Conservation (phyloP, 108 stramenopile genomes). For the Nannochloropsis salina region DNA sequence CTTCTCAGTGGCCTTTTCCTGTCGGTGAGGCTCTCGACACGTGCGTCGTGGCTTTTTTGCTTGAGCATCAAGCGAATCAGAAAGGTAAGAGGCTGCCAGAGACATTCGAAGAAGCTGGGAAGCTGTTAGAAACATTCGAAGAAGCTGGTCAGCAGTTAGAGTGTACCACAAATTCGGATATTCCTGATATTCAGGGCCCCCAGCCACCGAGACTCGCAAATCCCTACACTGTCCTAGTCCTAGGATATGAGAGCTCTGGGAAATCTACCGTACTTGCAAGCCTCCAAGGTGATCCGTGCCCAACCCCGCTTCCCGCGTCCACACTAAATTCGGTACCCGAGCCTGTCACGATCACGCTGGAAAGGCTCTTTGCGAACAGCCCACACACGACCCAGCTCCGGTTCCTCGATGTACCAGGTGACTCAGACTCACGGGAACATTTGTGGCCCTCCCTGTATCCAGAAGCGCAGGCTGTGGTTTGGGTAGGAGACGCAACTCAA, state of each 20-base stretch:
- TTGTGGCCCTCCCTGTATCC: neutral
- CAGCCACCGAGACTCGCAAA: neutral
- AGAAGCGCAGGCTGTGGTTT: neutral
- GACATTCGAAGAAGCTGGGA: neutral
- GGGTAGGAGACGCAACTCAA: neutral
- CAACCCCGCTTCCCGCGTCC: neutral
- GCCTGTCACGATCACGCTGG: neutral
- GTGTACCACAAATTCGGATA: neutral
- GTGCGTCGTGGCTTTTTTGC: neutral
- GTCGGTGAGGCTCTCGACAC: neutral
- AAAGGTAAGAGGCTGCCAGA: neutral
- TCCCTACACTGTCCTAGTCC: neutral
- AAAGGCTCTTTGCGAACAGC: neutral
- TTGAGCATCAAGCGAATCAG: neutral
- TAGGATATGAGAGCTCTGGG: neutral
- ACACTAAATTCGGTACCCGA: neutral
- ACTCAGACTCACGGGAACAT: neutral
- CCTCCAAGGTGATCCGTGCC: constrained; percentile 10
- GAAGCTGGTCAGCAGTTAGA: neutral
- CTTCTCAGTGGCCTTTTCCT: neutral
- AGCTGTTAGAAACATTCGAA: neutral
- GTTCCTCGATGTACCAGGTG: neutral
- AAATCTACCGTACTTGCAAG: neutral
- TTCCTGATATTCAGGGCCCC: neutral
- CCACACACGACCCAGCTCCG: neutral